Conservation (phyloP, 2,329 filamentous ascomycete genomes). For the Penicillium sp. region DNA sequence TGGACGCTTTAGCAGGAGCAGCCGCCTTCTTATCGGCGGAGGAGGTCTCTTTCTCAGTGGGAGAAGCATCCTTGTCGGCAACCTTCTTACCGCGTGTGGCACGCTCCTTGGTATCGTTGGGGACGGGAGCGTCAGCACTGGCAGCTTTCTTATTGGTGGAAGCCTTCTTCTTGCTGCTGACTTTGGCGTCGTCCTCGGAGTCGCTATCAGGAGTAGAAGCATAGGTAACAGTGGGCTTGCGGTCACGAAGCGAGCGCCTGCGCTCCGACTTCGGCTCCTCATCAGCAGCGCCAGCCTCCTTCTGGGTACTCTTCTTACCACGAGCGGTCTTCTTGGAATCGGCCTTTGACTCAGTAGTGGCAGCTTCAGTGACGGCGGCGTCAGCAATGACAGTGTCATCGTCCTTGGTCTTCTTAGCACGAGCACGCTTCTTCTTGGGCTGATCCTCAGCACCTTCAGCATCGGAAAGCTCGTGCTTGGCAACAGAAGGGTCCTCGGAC, state of each 20-base stretch:
- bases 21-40: neutral
- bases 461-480: neutral
- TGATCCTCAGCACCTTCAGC: conserved; percentile 9
- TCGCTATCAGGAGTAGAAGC: neutral
- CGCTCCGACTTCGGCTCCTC: neutral
- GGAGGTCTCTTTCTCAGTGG: neutral
- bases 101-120: neutral
- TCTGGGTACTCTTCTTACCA: neutral
- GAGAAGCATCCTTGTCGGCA: neutral
- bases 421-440: conserved; percentile 14
- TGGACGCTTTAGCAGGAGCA: too few species aligned
- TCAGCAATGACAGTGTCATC: conserved; percentile 14
- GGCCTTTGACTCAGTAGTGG: neutral
- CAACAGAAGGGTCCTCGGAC: neutral
- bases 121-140: too few species aligned
- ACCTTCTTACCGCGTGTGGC: neutral
- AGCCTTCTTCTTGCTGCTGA: too few species aligned
- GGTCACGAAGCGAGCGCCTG: neutral
- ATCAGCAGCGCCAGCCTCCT: neutral
- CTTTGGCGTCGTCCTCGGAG: neutral
- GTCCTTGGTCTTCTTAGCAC: conserved; percentile 8
- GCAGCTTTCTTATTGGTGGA: neutral
- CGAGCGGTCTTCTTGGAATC: neutral
- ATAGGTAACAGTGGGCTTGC: neutral
- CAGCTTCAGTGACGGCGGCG: conserved; percentile 13